A percentile compares a stretch with the other conserved stretches of the same genome.
These are phyloP conservation scores for Ustilago esculenta DNA, from an alignment of 1,284 basidiomycete species.

Conservation along the genomic window DNA sequence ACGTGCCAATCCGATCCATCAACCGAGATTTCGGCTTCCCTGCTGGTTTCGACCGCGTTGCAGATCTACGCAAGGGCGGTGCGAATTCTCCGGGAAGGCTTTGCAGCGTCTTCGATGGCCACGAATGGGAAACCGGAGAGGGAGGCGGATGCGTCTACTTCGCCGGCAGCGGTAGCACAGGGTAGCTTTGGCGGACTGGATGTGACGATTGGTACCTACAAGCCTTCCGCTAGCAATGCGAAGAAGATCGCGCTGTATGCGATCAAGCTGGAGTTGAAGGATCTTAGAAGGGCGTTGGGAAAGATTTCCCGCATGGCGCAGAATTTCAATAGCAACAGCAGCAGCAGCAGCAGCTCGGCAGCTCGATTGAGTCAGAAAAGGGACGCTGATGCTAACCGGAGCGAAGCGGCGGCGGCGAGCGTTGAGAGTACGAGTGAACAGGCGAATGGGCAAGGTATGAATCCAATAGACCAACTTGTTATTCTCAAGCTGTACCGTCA, in stretches of 20 bases:
- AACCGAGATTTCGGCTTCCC: constrained; percentile 51
- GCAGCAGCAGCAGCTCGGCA: not conserved
- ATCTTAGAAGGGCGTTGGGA: constrained; percentile 59
- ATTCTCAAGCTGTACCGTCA: constrained; percentile 61
- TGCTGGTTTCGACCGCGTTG: constrained; percentile 62
- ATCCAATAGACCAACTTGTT: constrained; percentile 64
- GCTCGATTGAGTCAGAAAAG: too few relatives aligned
- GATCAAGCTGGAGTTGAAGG: constrained; percentile 63
- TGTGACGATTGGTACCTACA: constrained; percentile 61
- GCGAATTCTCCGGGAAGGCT: constrained; percentile 57
- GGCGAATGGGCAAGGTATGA: constrained; percentile 23
- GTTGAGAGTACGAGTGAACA: too few relatives aligned
- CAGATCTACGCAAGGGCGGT: constrained; percentile 66
- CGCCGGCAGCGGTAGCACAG: not conserved
- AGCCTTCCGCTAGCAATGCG: constrained; percentile 53
- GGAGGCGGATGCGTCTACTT: not conserved
- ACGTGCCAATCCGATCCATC: constrained; percentile 61
- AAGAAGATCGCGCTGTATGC: constrained; percentile 64
- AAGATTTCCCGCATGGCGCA: constrained; percentile 53
- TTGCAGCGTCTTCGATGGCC: constrained; percentile 21
- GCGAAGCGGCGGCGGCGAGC: not conserved
- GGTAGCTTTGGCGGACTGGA: constrained; percentile 45
- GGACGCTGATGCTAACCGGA: too few relatives aligned
- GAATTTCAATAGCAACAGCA: constrained; percentile 8
- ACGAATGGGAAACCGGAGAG: not conserved